Evolutionary conservation across 2,329 filamentous ascomycete genomes (phyloP), one percentile per base, ranked within the genome.

Genomic region (Raffaelea arxii): DNA sequence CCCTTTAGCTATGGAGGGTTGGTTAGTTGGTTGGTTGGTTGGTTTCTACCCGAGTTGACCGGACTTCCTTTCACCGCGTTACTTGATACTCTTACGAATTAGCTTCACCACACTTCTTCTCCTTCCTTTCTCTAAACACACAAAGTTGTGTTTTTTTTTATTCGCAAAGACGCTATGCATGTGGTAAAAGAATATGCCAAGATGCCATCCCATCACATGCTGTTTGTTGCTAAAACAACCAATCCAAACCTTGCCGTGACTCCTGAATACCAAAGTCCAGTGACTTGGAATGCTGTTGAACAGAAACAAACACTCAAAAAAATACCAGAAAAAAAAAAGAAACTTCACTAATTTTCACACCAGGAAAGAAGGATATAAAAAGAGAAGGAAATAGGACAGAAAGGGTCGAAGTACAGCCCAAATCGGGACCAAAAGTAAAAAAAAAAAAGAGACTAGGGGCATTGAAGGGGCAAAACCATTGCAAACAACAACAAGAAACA

Each of bases 201-300:
- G 30, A 47, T 43, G 41, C 36, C 16, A 39, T 43, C 18, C 40
- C 19, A 43, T 43, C 40, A 32, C 41, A 39, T 38, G 30, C 25
- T 23, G n/a, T n/a, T 23, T 18, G 22, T 23, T 35, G 19, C 36
- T 24, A 12, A 21, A 6, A 19, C 41, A n/a, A 27, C 18, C 25
- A 32, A 10, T 32, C 27, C 27, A 32, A n/a, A n/a, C n/a, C n/a
- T n/a, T n/a, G n/a, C n/a, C n/a, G n/a, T n/a, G n/a, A n/a, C n/a
- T n/a, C n/a, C n/a, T n/a, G n/a, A n/a, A n/a, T n/a, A n/a, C n/a
- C n/a, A n/a, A 36, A 36, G 32, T 36, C 6, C 32, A 36, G 32
- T 36, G 32, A 36, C 32, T 36, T 36, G 32, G 32, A 36, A 36
- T 36, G 41, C 41, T 43, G 14, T 6, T 23, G 37, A 37, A 18